Conservation (phyloP, 768 basidiomycete genomes). For the Tulasnella sp. region DNA sequence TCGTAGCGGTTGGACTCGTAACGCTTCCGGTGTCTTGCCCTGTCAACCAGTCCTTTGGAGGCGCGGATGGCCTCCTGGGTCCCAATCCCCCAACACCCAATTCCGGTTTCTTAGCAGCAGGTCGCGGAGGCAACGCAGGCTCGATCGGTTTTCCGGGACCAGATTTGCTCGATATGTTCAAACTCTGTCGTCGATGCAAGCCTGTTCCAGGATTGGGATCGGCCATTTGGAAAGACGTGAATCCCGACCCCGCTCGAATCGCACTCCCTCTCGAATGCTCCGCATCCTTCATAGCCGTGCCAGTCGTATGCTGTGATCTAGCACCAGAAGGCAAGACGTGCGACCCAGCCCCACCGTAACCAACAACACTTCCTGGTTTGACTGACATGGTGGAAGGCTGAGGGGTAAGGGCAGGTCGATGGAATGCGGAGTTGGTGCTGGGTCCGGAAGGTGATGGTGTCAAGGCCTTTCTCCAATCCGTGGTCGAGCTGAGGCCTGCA, state of each 20-base stretch:
- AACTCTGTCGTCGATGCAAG: slow-evolving; percentile 1
- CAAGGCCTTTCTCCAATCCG: slow-evolving; percentile 4
- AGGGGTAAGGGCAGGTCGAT: slow-evolving; percentile 20
- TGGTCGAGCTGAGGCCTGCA: neutral
- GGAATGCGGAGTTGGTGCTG: neutral
- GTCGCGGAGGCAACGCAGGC: slow-evolving; percentile 18
- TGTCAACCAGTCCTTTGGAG: slow-evolving; percentile 66
- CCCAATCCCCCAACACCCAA: neutral
- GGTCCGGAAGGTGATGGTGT: neutral
- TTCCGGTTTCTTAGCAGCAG: neutral
- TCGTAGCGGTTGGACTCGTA: neutral
- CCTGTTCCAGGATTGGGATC: neutral
- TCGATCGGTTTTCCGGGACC: slow-evolving; percentile 1
- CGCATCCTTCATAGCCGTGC: slow-evolving; percentile 42
- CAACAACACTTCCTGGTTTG: neutral
- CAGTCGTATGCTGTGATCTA: slow-evolving; percentile 55
- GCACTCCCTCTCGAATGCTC: slow-evolving; percentile 7
- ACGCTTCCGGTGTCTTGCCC: slow-evolving; percentile 47
- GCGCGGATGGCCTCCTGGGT: slow-evolving; percentile 7
- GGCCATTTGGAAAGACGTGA: neutral
- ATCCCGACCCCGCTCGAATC: slow-evolving; percentile 20
- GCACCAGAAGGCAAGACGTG: slow-evolving; percentile 8
- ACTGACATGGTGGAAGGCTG: slow-evolving; percentile 18
- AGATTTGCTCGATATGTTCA: slow-evolving; percentile 14
- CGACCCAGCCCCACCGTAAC: neutral